Conservation (phyloP, 345 rosid genomes). For the Heritiera fomes region DNA sequence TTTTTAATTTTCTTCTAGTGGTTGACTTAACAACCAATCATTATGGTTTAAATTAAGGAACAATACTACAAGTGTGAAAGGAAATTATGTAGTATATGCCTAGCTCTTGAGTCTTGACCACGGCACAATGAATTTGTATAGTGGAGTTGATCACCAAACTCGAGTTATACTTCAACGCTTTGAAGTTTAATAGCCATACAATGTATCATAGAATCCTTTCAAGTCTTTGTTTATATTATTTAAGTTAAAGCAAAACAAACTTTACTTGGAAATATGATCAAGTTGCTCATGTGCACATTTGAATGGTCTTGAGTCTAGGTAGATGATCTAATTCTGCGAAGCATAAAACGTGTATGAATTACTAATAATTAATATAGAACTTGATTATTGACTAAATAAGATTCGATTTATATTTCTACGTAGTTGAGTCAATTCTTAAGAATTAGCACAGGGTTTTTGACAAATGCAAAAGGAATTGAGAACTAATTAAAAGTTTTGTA, state of each 20-base stretch:
- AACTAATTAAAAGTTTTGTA: not conserved
- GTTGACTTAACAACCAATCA: not conserved
- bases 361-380: not conserved
- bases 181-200: no score
- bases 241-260: not conserved
- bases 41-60: no score
- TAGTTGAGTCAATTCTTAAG: not conserved
- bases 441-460: not conserved
- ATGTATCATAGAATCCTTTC: no score
- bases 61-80: no score
- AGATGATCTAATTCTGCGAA: no score
- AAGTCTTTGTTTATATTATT: no score
- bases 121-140: not conserved
- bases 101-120: not conserved
- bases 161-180: not conserved
- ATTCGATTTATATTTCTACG: no score
- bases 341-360: not conserved
- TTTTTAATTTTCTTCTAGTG: no score
- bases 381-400: not conserved
- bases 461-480: not conserved
- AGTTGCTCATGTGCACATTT: no score
- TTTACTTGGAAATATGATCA: not conserved
- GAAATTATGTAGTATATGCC: not conserved
- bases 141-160: not conserved
- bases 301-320: no score